Percentiles rank a stretch among this genome's conserved stretches.
phyloP scores from a whole-genome alignment of 345 rosid genomes.

The Crucihimalaya himalaica region DNA sequence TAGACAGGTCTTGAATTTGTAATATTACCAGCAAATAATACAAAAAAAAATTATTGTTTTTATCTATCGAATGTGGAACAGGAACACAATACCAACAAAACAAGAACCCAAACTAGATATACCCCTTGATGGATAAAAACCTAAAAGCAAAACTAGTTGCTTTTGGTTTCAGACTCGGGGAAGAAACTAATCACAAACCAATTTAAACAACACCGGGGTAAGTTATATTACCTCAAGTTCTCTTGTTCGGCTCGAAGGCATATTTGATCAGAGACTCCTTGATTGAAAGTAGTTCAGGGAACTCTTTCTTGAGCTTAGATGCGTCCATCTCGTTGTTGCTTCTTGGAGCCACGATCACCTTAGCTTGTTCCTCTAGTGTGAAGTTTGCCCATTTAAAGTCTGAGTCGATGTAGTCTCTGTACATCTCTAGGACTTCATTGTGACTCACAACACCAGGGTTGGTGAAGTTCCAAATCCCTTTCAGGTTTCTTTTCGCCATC shows the following conservation, averaged over 20 bases:
- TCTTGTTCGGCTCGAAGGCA: conserved; percentile 50
- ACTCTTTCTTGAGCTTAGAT: conserved; percentile 52
- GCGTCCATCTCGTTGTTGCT: conserved; percentile 62
- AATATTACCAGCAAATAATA: too few species aligned
- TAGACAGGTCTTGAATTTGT: too few species aligned
- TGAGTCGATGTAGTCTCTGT: conserved; percentile 48
- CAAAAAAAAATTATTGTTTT: background rate
- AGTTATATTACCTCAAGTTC: conserved; percentile 36
- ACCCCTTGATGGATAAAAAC: conserved; percentile 8
- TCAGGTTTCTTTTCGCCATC: too few species aligned
- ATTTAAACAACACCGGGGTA: conserved; percentile 21
- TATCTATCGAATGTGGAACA: conserved; percentile 25
- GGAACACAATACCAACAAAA: conserved; percentile 25
- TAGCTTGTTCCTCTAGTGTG: conserved; percentile 55
- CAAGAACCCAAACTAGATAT: conserved; percentile 31
- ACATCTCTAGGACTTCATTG: conserved; percentile 54
- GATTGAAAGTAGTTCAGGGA: conserved; percentile 51
- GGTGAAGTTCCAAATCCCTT: conserved; percentile 37
- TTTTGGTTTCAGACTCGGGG: conserved; percentile 11
- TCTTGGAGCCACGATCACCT: conserved; percentile 52
- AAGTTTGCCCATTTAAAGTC: conserved; percentile 52
- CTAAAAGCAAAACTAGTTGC: conserved; percentile 31
- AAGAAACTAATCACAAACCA: conserved; percentile 29
- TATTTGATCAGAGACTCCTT: conserved; percentile 53
- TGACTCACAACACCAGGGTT: conserved; percentile 59